Evolutionary conservation across 2,329 filamentous ascomycete genomes (phyloP).

Genomic region (Colletotrichum sp.): DNA sequence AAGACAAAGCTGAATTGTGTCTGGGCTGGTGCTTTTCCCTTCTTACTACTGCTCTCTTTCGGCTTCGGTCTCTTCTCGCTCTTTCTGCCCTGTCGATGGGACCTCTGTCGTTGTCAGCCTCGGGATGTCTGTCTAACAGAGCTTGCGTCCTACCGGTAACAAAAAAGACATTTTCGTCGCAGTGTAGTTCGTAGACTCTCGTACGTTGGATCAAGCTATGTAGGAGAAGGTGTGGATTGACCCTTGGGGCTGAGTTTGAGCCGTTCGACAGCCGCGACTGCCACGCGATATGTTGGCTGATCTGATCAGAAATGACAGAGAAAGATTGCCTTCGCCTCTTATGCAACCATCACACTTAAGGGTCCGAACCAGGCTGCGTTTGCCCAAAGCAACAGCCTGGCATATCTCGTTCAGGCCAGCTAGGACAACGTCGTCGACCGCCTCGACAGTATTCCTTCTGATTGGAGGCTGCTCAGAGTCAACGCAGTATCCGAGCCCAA

Average conservation of each 20-base stretch:
- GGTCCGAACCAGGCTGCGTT: background rate
- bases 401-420: background rate
- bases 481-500: background rate
- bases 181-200: fast-evolving
- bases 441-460: background rate
- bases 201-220: fast-evolving
- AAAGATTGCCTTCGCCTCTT: background rate
- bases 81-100: background rate
- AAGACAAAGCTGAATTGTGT: constrained; percentile 39
- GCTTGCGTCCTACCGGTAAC: background rate
- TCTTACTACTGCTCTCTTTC: background rate
- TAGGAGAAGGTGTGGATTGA: background rate
- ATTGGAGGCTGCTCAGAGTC: background rate
- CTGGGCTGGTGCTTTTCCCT: background rate
- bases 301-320: constrained; percentile 17
- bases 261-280: background rate
- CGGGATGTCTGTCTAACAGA: fast-evolving
- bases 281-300: background rate
- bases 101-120: background rate
- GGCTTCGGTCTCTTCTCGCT: background rate
- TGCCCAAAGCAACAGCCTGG: background rate
- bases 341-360: background rate
- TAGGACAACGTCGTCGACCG: background rate
- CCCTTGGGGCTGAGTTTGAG: background rate
- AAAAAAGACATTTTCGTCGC: background rate